phyloP scores from a whole-genome alignment of 176 grass and related monocot genomes.

The Rhynchospora breviuscula region DNA sequence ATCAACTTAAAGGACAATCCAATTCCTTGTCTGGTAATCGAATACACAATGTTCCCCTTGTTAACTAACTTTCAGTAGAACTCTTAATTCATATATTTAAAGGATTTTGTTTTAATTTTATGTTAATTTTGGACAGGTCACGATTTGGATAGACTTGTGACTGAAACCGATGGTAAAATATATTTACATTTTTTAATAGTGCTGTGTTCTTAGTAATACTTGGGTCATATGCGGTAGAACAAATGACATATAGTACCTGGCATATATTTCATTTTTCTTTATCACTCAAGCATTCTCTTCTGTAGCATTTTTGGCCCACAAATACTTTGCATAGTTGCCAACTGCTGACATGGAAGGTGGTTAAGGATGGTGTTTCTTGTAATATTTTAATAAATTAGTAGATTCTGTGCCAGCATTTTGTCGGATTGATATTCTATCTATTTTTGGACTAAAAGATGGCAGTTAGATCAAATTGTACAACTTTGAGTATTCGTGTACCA shows the following conservation, averaged over 20 bases:
- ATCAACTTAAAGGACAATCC: constrained; percentile 84
- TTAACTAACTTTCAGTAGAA: background rate
- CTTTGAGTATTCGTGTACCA: too few relatives aligned
- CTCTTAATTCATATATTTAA: background rate
- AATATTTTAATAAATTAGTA: background rate
- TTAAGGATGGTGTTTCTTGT: background rate
- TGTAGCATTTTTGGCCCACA: background rate
- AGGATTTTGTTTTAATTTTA: constrained; percentile 7
- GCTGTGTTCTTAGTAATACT: background rate
- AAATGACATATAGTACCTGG: background rate
- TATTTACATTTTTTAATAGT: background rate
- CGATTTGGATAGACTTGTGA: constrained; percentile 75
- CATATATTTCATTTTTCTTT: background rate
- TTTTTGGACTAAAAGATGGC: background rate
- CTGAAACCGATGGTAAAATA: constrained; percentile 67
- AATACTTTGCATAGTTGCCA: background rate
- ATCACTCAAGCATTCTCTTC: background rate
- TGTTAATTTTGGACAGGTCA: constrained; percentile 40
- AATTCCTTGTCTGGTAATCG: constrained; percentile 81
- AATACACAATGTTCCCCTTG: background rate
- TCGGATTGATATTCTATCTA: background rate
- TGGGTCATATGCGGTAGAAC: constrained; percentile 1
- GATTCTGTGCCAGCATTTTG: background rate
- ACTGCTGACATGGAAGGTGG: background rate
- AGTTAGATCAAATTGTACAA: background rate